Conservation (phyloP, 2,329 filamentous ascomycete species). For the Neonectria sp. region DNA sequence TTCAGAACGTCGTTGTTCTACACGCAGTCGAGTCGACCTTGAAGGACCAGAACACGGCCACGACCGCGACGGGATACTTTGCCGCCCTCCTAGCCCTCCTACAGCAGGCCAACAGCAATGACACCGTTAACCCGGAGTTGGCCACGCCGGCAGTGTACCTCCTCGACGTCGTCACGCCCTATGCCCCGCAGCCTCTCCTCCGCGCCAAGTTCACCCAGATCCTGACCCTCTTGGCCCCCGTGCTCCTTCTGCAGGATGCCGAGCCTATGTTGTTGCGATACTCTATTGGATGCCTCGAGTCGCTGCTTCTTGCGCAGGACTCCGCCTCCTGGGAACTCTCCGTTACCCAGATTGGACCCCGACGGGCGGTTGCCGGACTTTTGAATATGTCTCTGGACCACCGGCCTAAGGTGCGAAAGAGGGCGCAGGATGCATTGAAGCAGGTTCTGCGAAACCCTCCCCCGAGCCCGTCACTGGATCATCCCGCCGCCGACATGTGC, state of each 20-base stretch:
- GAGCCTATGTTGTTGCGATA: constrained; percentile 90
- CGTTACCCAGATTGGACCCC: constrained; percentile 85
- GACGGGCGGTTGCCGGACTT: constrained; percentile 88
- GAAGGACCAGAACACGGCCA: constrained; percentile 86
- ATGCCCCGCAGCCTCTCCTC: constrained; percentile 87
- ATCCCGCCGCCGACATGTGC: constrained; percentile 96
- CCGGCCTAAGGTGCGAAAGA: constrained; percentile 93
- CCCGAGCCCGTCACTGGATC: constrained; percentile 91
- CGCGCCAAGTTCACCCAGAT: constrained; percentile 97
- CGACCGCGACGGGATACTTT: constrained; percentile 93
- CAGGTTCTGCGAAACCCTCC: constrained; percentile 88
- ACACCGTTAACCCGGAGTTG: constrained; percentile 84
- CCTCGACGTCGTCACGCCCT: constrained; percentile 91
- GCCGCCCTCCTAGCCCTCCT: constrained; percentile 93
- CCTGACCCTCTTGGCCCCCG: constrained; percentile 86
- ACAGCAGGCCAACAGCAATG: constrained; percentile 79
- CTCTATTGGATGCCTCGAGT: constrained; percentile 93
- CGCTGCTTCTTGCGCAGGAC: constrained; percentile 92
- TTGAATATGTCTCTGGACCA: constrained; percentile 88
- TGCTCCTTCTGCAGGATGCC: constrained; percentile 83
- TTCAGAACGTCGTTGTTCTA: constrained; percentile 86
- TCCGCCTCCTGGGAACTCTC: constrained; percentile 89
- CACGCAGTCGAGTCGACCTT: constrained; percentile 94
- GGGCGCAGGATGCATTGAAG: constrained; percentile 90
- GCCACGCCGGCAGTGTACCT: constrained; percentile 93